These are phyloP conservation scores for Trametes punicea DNA, from an alignment of 768 basidiomycete species.

Conservation along the genomic window DNA sequence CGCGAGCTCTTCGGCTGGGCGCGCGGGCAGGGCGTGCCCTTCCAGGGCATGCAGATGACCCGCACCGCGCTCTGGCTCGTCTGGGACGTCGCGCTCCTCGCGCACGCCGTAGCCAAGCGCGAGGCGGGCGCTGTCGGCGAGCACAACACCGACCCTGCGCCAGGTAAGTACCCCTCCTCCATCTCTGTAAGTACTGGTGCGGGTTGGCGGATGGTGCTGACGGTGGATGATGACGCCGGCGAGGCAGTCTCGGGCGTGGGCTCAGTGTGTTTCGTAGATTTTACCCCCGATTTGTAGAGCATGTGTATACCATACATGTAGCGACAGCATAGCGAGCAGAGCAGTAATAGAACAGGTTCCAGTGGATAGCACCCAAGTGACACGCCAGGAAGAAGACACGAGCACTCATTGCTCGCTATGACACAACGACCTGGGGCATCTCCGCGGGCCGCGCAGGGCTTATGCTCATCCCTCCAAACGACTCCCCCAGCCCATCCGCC, in stretches of 20 bases:
- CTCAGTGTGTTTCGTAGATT: neutral
- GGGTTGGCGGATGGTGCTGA: neutral
- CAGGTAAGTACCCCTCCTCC: neutral
- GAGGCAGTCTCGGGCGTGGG: neutral
- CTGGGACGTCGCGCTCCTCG: constrained; percentile 18
- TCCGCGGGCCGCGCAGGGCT: constrained; percentile 47
- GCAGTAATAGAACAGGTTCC: neutral
- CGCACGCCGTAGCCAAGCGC: neutral
- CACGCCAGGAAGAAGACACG: neutral
- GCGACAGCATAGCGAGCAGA: constrained; percentile 3
- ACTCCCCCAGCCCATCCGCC: constrained; percentile 57
- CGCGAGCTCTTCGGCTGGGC: constrained; percentile 1
- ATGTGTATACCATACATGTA: neutral
- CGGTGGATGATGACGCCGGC: neutral
- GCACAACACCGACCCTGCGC: neutral
- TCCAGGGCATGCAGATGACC: constrained; percentile 20
- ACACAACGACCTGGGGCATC: neutral
- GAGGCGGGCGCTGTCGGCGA: neutral
- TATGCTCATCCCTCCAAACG: constrained; percentile 82
- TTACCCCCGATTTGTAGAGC: neutral
- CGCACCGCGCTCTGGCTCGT: constrained; percentile 22
- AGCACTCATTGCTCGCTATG: neutral
- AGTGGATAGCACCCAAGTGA: neutral
- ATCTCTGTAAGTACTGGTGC: neutral
- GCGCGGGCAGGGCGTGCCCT: constrained; percentile 6